Evolutionary conservation across 345 rosid genomes (phyloP).

Genomic region (Fremontodendron californicum): DNA sequence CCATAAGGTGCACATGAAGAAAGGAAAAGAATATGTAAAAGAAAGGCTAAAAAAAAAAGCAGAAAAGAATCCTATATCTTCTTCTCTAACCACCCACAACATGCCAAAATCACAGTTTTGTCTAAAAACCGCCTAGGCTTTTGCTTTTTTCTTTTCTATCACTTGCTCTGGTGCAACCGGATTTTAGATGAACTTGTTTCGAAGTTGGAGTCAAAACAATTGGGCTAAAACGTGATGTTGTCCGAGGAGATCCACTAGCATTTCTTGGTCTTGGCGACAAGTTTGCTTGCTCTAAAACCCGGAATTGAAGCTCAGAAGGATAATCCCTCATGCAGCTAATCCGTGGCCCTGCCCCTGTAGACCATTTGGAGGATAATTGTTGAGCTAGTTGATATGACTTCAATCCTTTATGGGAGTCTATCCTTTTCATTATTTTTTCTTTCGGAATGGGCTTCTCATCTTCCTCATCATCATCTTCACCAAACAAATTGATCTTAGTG

Average conservation of each 20-base stretch:
- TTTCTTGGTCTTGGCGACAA: slow-evolving; percentile 59
- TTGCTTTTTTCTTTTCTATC: slow-evolving; percentile 8
- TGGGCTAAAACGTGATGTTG: slow-evolving; percentile 18
- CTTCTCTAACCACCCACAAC: not conserved
- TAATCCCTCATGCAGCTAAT: slow-evolving; percentile 97
- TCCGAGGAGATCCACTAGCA: slow-evolving; percentile 10
- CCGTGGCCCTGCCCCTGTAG: slow-evolving; percentile 92
- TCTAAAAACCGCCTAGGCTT: slow-evolving; percentile 8
- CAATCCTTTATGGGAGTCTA: slow-evolving; percentile 73
- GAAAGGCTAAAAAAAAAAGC: not conserved
- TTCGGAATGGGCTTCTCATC: slow-evolving; percentile 49
- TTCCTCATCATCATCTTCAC: slow-evolving; percentile 50
- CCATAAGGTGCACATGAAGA: not conserved
- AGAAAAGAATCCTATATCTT: slow-evolving; percentile 14
- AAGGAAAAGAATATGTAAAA: slow-evolving; percentile 8
- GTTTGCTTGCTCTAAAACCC: slow-evolving; percentile 63
- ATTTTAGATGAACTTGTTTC: slow-evolving; percentile 19
- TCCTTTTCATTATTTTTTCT: slow-evolving; percentile 72
- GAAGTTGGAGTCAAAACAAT: slow-evolving; percentile 14
- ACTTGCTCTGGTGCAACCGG: slow-evolving; percentile 19
- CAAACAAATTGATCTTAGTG: slow-evolving; percentile 55
- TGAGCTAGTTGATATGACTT: slow-evolving; percentile 73
- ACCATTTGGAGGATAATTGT: slow-evolving; percentile 69
- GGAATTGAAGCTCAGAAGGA: slow-evolving; percentile 70
- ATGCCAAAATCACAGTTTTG: not conserved